A percentile compares a stretch with the other conserved stretches of the same genome.
Evolutionary conservation across 805 yeast species (phyloP).

Genomic region (Scheffersomyces coipomensis): DNA sequence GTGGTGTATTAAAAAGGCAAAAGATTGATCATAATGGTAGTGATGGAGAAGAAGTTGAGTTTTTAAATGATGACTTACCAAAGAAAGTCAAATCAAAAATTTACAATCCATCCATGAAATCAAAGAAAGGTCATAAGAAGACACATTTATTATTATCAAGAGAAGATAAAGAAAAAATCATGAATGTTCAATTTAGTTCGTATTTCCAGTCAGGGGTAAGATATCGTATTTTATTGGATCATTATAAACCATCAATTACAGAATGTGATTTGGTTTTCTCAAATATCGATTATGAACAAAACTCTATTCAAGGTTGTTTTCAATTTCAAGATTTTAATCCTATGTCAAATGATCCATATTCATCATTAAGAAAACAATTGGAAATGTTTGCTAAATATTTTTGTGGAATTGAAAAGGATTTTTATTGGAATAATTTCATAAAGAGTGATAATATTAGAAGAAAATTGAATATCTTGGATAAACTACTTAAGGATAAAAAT

Average conservation of each 20-base stretch:
- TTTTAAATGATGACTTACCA: constrained; percentile 1
- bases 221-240: no score
- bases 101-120: neutral
- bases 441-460: constrained; percentile 6
- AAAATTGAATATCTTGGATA: constrained; percentile 13
- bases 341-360: neutral
- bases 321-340: constrained; percentile 3
- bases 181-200: constrained; percentile 18
- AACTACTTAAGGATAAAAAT: constrained; percentile 6
- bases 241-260: no score
- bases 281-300: constrained; percentile 17
- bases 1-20: neutral
- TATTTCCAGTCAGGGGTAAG: constrained; percentile 18
- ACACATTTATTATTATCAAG: neutral
- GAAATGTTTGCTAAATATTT: constrained; percentile 10
- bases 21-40: neutral
- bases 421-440: constrained; percentile 3
- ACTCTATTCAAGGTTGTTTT: constrained; percentile 17
- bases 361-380: constrained; percentile 3
- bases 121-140: constrained; percentile 2
- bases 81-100: neutral
- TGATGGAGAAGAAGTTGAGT: neutral
- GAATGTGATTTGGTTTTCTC: constrained; percentile 16
- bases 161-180: constrained; percentile 13
- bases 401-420: constrained; percentile 7